Evolutionary conservation across 108 stramenopile genomes (phyloP).

Genomic region (Pseudonitzschia multistriata): DNA sequence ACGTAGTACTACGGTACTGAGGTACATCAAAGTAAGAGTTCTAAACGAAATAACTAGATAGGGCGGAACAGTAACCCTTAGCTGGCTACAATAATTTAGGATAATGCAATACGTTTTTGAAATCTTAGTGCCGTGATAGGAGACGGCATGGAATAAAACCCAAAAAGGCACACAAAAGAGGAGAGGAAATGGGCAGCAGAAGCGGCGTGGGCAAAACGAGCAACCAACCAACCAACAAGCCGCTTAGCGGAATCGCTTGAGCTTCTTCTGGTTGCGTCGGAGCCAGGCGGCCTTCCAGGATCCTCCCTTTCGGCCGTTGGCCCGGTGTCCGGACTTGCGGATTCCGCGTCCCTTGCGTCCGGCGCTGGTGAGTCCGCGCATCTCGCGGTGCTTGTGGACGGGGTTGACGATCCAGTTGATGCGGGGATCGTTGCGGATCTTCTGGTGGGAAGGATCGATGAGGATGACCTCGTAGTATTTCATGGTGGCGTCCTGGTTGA

Average conservation of each 20-base stretch:
- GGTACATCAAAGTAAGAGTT: neutral
- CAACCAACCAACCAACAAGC: constrained; percentile 1
- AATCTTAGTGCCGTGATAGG: neutral
- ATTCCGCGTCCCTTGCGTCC: constrained; percentile 97
- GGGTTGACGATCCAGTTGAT: constrained; percentile 99
- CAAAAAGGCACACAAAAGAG: neutral
- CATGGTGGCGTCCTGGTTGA: constrained; percentile 99
- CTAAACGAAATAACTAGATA: neutral
- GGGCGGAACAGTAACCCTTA: constrained; percentile 11
- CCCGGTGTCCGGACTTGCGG: constrained; percentile 98
- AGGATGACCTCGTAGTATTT: constrained; percentile 99
- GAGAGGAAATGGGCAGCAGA: neutral
- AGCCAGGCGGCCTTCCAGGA: constrained; percentile 94
- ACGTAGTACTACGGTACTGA: neutral
- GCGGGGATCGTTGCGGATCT: constrained; percentile 98
- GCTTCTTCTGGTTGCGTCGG: constrained; percentile 91
- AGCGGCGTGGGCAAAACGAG: too few relatives aligned
- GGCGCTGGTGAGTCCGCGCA: constrained; percentile 98
- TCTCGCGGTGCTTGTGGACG: constrained; percentile 99
- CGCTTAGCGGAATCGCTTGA: constrained; percentile 97
- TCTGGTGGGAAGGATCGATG: constrained; percentile 94
- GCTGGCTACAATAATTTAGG: neutral
- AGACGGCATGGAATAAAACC: constrained; percentile 1
- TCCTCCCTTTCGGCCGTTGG: constrained; percentile 97
- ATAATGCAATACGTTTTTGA: neutral